Conservation (phyloP, 495 filamentous ascomycete genomes). For the Hypomontagnella submonticulosa region DNA sequence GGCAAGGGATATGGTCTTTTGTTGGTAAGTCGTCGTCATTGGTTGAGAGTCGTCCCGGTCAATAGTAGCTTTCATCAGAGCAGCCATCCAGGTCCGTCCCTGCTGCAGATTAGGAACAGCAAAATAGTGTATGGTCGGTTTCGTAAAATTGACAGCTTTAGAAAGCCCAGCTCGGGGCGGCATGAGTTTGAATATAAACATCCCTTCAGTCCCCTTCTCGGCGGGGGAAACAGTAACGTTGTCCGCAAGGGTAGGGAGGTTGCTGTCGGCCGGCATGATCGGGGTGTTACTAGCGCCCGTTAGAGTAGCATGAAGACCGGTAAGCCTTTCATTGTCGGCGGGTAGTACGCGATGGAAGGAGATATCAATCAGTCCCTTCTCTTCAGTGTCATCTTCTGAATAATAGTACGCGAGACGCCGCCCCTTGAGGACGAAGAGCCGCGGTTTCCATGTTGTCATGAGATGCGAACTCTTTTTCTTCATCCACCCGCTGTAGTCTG, state of each 20-base stretch:
- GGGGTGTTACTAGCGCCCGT: conserved; percentile 85
- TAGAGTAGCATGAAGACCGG: conserved; percentile 88
- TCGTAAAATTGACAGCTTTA: conserved; percentile 95
- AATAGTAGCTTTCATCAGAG: conserved; percentile 98
- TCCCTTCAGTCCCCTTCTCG: conserved; percentile 62
- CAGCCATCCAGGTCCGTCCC: conserved; percentile 97
- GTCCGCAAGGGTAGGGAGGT: conserved; percentile 64
- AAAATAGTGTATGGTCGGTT: conserved; percentile 96
- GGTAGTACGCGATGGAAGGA: conserved; percentile 94
- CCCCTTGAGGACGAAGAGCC: conserved; percentile 92
- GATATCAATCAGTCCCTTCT: conserved; percentile 96
- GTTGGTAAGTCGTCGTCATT: conserved; percentile 91
- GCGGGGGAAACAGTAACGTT: conserved; percentile 55
- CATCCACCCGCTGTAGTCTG: conserved; percentile 99
- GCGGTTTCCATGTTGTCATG: conserved; percentile 96
- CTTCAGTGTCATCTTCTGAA: conserved; percentile 87
- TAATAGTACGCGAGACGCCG: conserved; percentile 96
- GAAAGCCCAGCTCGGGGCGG: conserved; percentile 89
- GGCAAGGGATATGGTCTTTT: conserved; percentile 88
- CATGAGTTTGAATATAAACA: conserved; percentile 98
- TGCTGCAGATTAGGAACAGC: conserved; percentile 89
- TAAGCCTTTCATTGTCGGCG: conserved; percentile 90
- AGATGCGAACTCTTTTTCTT: conserved; percentile 96
- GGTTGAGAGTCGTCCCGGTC: conserved; percentile 85
- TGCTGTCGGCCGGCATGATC: conserved; percentile 73